A percentile compares a stretch with the other conserved stretches of the same genome.
Conservation (phyloP, 305 asterid genomes). For the Solanum aculeatissimum region DNA sequence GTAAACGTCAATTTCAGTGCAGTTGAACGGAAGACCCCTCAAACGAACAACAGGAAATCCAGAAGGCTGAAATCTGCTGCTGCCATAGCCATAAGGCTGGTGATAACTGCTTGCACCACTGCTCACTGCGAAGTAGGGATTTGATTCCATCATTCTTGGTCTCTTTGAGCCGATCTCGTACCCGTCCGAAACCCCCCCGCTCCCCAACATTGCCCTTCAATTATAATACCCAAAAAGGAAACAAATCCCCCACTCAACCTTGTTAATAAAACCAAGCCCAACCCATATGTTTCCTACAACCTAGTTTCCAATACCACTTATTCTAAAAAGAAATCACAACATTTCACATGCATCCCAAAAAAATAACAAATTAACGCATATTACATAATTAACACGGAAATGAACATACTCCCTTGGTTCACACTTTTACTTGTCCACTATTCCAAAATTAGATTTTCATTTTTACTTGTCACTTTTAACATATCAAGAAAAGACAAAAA, state of each 20-base stretch:
- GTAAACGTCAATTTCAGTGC: conserved; percentile 57
- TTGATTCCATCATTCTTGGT: conserved; percentile 99
- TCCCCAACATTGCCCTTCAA: conserved; percentile 99
- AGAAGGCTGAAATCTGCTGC: conserved; percentile 19
- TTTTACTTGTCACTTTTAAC: neutral
- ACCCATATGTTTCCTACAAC: conserved; percentile 59
- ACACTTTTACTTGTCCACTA: neutral
- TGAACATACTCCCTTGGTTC: neutral
- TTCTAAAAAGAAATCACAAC: conserved; percentile 11
- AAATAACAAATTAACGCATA: neutral
- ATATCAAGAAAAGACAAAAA: neutral
- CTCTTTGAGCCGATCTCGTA: conserved; percentile 99
- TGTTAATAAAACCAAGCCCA: conserved; percentile 98
- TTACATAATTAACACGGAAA: neutral
- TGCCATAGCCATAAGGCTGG: conserved; percentile 37
- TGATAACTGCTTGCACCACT: conserved; percentile 53
- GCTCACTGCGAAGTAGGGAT: conserved; percentile 99
- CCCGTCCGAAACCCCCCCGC: conserved; percentile 99
- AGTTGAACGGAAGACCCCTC: conserved; percentile 92
- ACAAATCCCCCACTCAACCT: conserved; percentile 82
- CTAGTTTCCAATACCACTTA: conserved; percentile 24
- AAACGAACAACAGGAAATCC: conserved; percentile 76
- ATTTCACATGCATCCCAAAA: neutral
- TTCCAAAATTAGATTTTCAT: neutral
- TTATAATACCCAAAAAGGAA: conserved; percentile 64